phyloP scores from a whole-genome alignment of 768 basidiomycete species.

The Boletus reticulatus region DNA sequence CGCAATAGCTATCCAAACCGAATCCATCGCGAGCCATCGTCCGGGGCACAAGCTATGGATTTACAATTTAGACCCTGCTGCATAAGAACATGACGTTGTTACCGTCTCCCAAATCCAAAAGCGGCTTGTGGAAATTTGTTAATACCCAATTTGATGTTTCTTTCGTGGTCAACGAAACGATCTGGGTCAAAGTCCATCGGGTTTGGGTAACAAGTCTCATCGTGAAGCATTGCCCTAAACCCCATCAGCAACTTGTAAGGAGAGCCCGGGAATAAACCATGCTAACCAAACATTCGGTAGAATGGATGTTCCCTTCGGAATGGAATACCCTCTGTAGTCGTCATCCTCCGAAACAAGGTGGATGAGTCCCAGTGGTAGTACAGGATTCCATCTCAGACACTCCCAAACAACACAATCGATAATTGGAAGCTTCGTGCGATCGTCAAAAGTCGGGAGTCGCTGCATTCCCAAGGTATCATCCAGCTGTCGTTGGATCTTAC shows the following conservation, averaged over 20 bases:
- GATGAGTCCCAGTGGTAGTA: conserved; percentile 23
- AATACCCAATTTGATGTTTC: conserved; percentile 28
- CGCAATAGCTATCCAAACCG: conserved; percentile 42
- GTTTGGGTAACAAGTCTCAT: conserved; percentile 37
- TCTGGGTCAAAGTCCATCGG: conserved; percentile 40
- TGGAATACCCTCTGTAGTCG: conserved; percentile 41
- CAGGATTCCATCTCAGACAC: conserved; percentile 45
- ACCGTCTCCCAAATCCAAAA: conserved; percentile 44
- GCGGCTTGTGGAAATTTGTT: conserved; percentile 37
- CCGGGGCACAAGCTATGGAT: conserved; percentile 43
- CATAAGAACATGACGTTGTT: conserved; percentile 1
- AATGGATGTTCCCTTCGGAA: conserved; percentile 45
- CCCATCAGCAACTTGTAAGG: conserved; percentile 11
- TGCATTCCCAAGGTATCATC: conserved; percentile 44
- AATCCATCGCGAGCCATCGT: conserved; percentile 41
- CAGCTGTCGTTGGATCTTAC: conserved; percentile 50
- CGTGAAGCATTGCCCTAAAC: conserved; percentile 42
- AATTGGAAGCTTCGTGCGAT: conserved; percentile 41
- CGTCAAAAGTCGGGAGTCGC: conserved; percentile 45
- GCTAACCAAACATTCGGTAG: conserved; percentile 48
- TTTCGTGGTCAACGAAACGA: conserved; percentile 31
- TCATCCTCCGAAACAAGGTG: conserved; percentile 38
- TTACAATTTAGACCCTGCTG: background rate
- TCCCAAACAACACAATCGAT: conserved; percentile 35
- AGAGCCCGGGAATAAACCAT: conserved; percentile 2